Evolutionary conservation across 176 grass and related monocot genomes (phyloP), one percentile per base, ranked within the genome.

Genomic region (Secale cereale): DNA sequence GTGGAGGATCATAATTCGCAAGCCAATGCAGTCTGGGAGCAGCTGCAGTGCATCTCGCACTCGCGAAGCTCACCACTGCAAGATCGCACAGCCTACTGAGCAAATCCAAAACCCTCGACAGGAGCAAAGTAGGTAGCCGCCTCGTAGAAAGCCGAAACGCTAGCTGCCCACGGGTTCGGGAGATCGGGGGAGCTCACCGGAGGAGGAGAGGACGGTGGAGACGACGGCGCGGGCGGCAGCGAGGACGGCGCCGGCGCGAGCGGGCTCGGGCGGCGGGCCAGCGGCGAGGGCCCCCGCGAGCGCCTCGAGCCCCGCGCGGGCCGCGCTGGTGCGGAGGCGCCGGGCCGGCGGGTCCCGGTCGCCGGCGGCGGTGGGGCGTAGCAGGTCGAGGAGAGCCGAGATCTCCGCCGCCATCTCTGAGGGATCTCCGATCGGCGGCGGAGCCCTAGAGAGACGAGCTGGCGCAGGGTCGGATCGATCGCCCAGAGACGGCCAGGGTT

Each of bases 381-480:
- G 85, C 36, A 83, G 80, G n/a, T 83, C 76, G 16, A 90, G 85
- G 65, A 90, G 77, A 59, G 76, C 80, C 68, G 80, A 83, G 89
- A 90, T 90, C 85, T 87, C 85, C 75, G 89, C 76, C 85, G 89
- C 85, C 89, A 90, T 84, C 68, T 75, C 68, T 69, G 11, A 50
- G 78, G 40, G 83, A 81, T 85, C 79, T 87, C 45, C 59, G 68
- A 90, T 90, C 75, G 89, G 76, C 75, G 27, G 75, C 88, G 17
- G 70, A 76, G 65, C 72, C 63, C 50, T 28, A 63, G 64, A 19
- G 35, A 23, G 1, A 26, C 39, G 39, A 19, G 69, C 37, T 4
- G 60, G 33, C 41, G 43, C 72, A 9, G 45, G 52, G 48, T 10
- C 28, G 7, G 65, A 66, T 46, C 27, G 66, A 83, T 85, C 57